Conservation (phyloP, 208 protist species). For the Lotmaria passim region DNA sequence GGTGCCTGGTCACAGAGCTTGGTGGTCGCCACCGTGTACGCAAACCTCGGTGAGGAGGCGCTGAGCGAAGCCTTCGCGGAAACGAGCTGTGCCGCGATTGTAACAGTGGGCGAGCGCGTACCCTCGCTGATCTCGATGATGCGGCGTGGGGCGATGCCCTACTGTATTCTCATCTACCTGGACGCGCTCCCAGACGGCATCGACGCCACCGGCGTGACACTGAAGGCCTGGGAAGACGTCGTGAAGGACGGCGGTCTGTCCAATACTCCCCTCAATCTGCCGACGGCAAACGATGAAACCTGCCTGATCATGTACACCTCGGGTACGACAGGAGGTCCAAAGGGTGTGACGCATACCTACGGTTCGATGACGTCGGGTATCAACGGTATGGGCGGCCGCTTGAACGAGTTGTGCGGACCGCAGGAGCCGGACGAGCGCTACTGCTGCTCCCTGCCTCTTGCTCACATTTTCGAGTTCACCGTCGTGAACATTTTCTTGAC, state of each 20-base stretch:
- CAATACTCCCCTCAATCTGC: conserved; percentile 16
- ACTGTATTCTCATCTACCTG: conserved; percentile 60
- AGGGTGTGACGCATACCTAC: conserved; percentile 90
- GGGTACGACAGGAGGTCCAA: conserved; percentile 91
- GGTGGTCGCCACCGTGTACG: conserved; percentile 78
- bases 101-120: conserved; percentile 64
- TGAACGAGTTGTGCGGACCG: conserved; percentile 48
- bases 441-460: conserved; percentile 86
- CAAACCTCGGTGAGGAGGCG: conserved; percentile 83
- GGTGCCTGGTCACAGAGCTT: conserved; percentile 69
- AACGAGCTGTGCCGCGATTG: conserved; percentile 60
- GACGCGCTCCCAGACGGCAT: conserved; percentile 39
- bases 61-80: conserved; percentile 70
- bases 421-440: conserved; percentile 66
- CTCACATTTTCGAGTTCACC: conserved; percentile 93
- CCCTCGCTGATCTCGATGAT: conserved; percentile 51
- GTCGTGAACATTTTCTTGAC: conserved; percentile 75
- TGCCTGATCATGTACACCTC: conserved; percentile 76
- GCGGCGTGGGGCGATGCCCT: conserved; percentile 40
- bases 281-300: conserved; percentile 42
- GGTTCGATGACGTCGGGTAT: conserved; percentile 56
- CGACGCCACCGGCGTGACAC: conserved; percentile 15
- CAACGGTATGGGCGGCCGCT: conserved; percentile 47
- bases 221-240: conserved; percentile 63
- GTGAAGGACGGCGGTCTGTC: conserved; percentile 50